phyloP scores from a whole-genome alignment of 2,329 filamentous ascomycete genomes.

The Botrytis fabae region DNA sequence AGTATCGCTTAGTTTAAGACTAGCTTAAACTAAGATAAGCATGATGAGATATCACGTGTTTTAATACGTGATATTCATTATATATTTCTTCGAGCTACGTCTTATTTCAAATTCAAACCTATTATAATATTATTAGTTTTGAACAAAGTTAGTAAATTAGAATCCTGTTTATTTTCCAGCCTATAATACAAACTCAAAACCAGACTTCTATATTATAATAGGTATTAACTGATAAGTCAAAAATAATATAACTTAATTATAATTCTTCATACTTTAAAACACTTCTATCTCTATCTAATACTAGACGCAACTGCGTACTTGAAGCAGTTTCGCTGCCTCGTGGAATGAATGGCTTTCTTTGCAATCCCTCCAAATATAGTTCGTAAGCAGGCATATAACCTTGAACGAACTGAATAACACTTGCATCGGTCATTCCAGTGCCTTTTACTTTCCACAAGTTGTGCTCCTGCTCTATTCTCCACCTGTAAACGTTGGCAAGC shows the following conservation, averaged over 20 bases:
- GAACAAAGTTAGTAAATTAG: no score
- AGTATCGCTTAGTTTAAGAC: no score
- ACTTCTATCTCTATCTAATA: background rate
- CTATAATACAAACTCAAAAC: no score
- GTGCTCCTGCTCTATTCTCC: background rate
- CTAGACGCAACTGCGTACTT: background rate
- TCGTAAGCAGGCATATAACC: background rate
- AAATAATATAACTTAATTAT: background rate
- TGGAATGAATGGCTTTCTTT: background rate
- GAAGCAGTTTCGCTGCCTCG: background rate
- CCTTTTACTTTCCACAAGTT: background rate
- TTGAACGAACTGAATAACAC: background rate
- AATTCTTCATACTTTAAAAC: background rate
- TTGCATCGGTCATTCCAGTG: background rate
- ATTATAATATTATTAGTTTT: no score
- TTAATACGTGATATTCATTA: no score
- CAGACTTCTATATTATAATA: no score
- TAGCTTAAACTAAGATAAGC: no score
- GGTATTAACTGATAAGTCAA: no score
- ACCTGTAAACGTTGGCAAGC: background rate
- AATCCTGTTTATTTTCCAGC: no score
- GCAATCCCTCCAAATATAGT: background rate
- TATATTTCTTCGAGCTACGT: no score
- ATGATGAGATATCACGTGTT: no score
- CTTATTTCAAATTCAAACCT: no score